These are phyloP conservation scores for Gossypium arboreum DNA, from an alignment of 345 rosid species.

Conservation along the genomic window DNA sequence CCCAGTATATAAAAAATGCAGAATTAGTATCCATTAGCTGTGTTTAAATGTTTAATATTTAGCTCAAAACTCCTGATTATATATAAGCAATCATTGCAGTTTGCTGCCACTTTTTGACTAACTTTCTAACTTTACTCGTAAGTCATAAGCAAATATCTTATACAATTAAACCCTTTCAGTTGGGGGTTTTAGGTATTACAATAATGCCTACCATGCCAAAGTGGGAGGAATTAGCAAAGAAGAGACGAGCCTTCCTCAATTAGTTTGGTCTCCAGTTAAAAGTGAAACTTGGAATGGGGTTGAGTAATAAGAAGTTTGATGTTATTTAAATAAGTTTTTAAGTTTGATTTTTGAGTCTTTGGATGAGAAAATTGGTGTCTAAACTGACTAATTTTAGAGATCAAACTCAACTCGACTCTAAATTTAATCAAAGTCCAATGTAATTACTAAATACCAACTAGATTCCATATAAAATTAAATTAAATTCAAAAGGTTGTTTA, in stretches of 20 bases:
- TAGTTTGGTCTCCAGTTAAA: slow-evolving; percentile 62
- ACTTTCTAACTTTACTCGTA: neutral
- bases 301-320: no score
- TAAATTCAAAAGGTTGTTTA: slow-evolving; percentile 26
- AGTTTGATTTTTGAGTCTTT: no score
- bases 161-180: no score
- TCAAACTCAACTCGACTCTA: no score
- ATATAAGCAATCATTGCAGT: slow-evolving; percentile 14
- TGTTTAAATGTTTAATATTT: slow-evolving; percentile 1
- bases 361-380: no score
- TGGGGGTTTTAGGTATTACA: slow-evolving; percentile 39
- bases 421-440: no score
- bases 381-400: no score
- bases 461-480: slow-evolving; percentile 26
- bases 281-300: slow-evolving; percentile 31
- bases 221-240: slow-evolving; percentile 65
- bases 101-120: neutral
- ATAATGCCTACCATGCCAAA: slow-evolving; percentile 57
- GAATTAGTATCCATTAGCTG: slow-evolving; percentile 12
- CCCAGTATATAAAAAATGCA: neutral
- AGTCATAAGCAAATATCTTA: no score
- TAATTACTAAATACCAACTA: no score
- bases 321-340: no score
- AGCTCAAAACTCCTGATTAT: neutral
- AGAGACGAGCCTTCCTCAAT: slow-evolving; percentile 66